Evolutionary conservation across 1,284 basidiomycete species (phyloP).

Genomic region (Sanghuangporus weigelae): DNA sequence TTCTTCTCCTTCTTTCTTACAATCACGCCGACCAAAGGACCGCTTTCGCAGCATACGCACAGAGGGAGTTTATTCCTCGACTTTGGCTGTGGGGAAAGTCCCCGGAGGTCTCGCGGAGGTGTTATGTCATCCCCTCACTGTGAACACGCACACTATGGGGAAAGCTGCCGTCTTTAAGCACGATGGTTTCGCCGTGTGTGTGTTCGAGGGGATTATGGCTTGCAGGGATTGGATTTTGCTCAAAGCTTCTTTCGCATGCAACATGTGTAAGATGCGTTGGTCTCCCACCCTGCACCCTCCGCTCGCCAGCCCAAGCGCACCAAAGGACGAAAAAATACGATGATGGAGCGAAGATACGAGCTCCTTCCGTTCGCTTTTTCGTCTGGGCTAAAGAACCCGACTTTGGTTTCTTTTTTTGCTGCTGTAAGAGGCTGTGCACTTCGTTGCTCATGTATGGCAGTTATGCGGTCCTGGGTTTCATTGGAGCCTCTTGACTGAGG

Average conservation of each 20-base stretch:
- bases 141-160: slow-evolving; percentile 43
- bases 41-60: slow-evolving; percentile 79
- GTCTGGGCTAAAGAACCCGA: background rate
- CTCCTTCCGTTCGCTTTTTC: slow-evolving; percentile 20
- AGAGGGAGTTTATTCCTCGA: slow-evolving; percentile 42
- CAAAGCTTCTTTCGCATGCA: slow-evolving; percentile 27
- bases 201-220: slow-evolving; percentile 37
- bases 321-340: slow-evolving; percentile 26
- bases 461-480: slow-evolving; percentile 59
- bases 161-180: slow-evolving; percentile 70
- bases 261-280: slow-evolving; percentile 21
- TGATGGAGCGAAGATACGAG: slow-evolving; percentile 72
- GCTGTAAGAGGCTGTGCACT: slow-evolving; percentile 32
- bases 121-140: background rate
- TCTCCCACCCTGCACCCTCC: slow-evolving; percentile 51
- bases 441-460: slow-evolving; percentile 79
- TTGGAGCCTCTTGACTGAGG: background rate
- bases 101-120: slow-evolving; percentile 72
- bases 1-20: slow-evolving; percentile 4
- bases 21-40: slow-evolving; percentile 63
- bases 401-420: background rate
- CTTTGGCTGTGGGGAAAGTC: slow-evolving; percentile 84
- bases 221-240: slow-evolving; percentile 21
- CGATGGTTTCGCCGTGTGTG: slow-evolving; percentile 41
- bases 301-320: slow-evolving; percentile 35